Conservation (phyloP, 176 grass and related monocot species). For the Raddia guianensis region DNA sequence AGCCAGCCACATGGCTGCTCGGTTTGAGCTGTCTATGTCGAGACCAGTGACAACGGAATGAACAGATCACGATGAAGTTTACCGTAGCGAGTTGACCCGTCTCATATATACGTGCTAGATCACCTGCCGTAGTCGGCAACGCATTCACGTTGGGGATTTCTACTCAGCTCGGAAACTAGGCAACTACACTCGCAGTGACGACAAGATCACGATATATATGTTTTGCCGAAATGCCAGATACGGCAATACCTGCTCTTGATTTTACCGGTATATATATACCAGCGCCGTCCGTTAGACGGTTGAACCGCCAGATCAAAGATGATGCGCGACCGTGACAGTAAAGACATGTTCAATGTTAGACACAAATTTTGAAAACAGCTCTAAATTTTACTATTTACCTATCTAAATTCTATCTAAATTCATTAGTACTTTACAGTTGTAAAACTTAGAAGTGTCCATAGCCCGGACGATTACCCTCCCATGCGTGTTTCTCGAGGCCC, state of each 20-base stretch:
- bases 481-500: no score
- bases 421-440: no score
- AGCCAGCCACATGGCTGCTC: slow-evolving; percentile 9
- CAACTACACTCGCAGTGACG: background rate
- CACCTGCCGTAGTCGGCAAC: background rate
- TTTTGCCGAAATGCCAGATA: slow-evolving; percentile 17
- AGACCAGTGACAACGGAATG: background rate
- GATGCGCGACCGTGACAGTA: no score
- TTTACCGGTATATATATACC: slow-evolving; percentile 14
- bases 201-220: background rate
- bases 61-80: background rate
- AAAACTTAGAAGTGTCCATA: no score
- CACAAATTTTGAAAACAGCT: no score
- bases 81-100: slow-evolving; percentile 8
- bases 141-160: background rate
- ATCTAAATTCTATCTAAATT: no score
- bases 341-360: no score
- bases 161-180: background rate
- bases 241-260: slow-evolving; percentile 24
- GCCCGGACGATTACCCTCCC: no score
- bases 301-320: slow-evolving; percentile 4
- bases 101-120: background rate
- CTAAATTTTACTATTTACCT: no score
- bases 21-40: slow-evolving; percentile 22
- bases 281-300: slow-evolving; percentile 35